A percentile compares a stretch with the other conserved stretches of the same genome.
These are phyloP conservation scores for Fusarium sarcochroum DNA, from an alignment of 2,329 filamentous ascomycete species.

Conservation along the genomic window DNA sequence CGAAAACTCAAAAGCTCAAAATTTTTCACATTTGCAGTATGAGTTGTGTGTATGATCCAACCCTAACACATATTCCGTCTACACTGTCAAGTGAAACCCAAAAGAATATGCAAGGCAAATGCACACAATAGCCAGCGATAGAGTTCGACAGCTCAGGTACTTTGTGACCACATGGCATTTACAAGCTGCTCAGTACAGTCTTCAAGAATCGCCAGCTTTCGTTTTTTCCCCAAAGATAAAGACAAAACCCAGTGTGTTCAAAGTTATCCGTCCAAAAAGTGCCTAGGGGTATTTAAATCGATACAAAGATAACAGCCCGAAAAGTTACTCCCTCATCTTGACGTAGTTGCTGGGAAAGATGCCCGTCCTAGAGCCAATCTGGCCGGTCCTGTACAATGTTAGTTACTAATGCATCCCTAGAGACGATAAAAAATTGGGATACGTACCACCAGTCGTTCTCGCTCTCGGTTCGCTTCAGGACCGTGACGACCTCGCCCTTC, in stretches of 20 bases:
- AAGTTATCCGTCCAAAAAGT: slow-evolving; percentile 29
- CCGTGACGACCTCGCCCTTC: slow-evolving; percentile 96
- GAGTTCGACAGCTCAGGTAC: background rate
- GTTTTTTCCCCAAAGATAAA: slow-evolving; percentile 1
- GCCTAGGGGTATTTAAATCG: slow-evolving; percentile 43
- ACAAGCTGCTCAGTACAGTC: background rate
- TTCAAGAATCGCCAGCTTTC: slow-evolving; percentile 1
- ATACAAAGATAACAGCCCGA: slow-evolving; percentile 27
- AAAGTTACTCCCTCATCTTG: slow-evolving; percentile 70
- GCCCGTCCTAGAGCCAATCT: slow-evolving; percentile 85
- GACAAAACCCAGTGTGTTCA: slow-evolving; percentile 20
- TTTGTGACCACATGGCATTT: background rate
- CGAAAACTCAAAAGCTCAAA: no score
- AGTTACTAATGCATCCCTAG: background rate
- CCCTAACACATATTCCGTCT: background rate
- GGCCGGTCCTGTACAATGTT: slow-evolving; percentile 77
- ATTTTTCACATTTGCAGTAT: no score
- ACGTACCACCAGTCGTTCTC: slow-evolving; percentile 94
- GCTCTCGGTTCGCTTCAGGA: slow-evolving; percentile 93
- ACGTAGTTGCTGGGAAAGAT: slow-evolving; percentile 92
- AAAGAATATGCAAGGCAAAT: background rate
- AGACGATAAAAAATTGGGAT: background rate
- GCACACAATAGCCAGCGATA: background rate
- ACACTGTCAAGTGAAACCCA: background rate
- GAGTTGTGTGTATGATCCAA: no score